Evolutionary conservation across 1,284 basidiomycete species (phyloP).

Genomic region (Rhodotorula mucilaginosa): DNA sequence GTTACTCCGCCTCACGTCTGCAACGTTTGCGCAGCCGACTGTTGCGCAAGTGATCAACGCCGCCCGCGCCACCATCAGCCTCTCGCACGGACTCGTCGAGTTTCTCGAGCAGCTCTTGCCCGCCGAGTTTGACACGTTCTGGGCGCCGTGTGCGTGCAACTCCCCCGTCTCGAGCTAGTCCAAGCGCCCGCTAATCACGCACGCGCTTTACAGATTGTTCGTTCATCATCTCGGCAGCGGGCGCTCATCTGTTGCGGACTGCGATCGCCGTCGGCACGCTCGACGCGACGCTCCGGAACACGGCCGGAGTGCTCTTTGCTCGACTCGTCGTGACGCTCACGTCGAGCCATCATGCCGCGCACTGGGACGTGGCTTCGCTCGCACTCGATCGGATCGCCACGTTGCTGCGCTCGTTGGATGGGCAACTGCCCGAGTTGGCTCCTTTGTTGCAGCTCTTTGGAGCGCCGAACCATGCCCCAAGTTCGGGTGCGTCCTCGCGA

Average conservation of each 20-base stretch:
- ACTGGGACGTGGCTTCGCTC: constrained; percentile 44
- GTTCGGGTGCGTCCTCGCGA: neutral
- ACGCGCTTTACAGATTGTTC: constrained; percentile 39
- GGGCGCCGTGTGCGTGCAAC: constrained; percentile 45
- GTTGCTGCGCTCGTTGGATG: constrained; percentile 9
- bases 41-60: constrained; percentile 18
- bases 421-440: constrained; percentile 9
- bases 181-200: too few relatives aligned
- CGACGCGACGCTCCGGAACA: constrained; percentile 17
- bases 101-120: constrained; percentile 32
- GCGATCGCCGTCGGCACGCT: constrained; percentile 22
- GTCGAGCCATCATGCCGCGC: constrained; percentile 28
- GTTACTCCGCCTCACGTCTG: constrained; percentile 39
- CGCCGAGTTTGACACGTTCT: constrained; percentile 39
- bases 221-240: constrained; percentile 44
- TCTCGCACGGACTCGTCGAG: constrained; percentile 30
- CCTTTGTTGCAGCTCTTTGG: constrained; percentile 17
- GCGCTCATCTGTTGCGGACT: constrained; percentile 41
- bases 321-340: constrained; percentile 27
- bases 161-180: too few relatives aligned
- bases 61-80: constrained; percentile 20
- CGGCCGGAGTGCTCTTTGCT: constrained; percentile 18
- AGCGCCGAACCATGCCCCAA: constrained; percentile 11
- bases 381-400: constrained; percentile 43
- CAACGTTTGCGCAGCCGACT: constrained; percentile 16